Evolutionary conservation across 768 basidiomycete genomes (phyloP).

Genomic region (Amanita brunnescens): DNA sequence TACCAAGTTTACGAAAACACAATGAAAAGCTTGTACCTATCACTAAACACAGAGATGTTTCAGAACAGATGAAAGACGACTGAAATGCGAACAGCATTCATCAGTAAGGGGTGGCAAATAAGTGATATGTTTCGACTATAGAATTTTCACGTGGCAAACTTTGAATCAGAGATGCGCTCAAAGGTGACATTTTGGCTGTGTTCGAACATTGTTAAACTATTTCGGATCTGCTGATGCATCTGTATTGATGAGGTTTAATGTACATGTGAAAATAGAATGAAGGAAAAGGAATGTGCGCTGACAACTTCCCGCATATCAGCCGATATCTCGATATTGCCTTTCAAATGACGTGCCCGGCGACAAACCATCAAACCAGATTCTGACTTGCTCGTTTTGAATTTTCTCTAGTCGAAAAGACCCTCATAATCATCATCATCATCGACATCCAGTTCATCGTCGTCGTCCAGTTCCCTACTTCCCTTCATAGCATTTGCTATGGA

Average conservation of each 20-base stretch:
- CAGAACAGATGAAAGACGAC: too few relatives aligned
- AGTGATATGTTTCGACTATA: too few relatives aligned
- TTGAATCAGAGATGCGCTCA: too few relatives aligned
- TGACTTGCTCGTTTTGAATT: not conserved
- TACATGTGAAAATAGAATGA: not conserved
- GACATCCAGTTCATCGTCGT: conserved; percentile 9
- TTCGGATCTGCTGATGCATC: too few relatives aligned
- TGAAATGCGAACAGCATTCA: too few relatives aligned
- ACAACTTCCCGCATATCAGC: too few relatives aligned
- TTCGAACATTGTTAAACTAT: not conserved
- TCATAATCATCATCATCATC: conserved; percentile 10
- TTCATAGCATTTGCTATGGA: conserved; percentile 8
- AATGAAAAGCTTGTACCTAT: not conserved
- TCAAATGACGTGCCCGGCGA: not conserved
- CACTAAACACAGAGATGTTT: too few relatives aligned
- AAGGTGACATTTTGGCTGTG: too few relatives aligned
- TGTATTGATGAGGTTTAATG: conserved; percentile 10
- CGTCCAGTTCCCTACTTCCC: not conserved
- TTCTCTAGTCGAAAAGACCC: conserved; percentile 7
- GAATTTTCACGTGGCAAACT: too few relatives aligned
- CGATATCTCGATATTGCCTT: conserved; percentile 1
- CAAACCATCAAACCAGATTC: not conserved
- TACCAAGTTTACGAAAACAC: conserved; percentile 35
- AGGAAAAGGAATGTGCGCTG: not conserved
- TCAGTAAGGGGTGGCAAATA: too few relatives aligned